phyloP scores from a whole-genome alignment of 1,139 yeast species.

The Entelexis sorbosivorans region DNA sequence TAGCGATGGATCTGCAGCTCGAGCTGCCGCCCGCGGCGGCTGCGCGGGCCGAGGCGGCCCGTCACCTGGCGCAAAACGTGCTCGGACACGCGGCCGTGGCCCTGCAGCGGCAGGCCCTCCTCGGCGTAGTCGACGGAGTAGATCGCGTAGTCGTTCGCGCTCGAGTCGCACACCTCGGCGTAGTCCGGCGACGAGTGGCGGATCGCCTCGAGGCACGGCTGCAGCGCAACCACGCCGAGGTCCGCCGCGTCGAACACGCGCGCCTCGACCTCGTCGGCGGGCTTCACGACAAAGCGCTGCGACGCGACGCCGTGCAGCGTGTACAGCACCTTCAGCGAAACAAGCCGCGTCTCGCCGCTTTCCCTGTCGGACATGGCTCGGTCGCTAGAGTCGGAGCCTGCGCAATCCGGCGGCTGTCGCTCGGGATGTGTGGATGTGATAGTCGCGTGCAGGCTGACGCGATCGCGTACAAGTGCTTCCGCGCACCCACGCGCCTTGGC shows the following conservation, averaged over 20 bases:
- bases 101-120: constrained; percentile 32
- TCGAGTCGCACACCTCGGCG: constrained; percentile 24
- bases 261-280: constrained; percentile 25
- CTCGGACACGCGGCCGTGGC: constrained; percentile 33
- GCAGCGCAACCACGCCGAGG: constrained; percentile 30
- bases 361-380: background rate
- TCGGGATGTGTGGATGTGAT: background rate
- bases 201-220: constrained; percentile 29
- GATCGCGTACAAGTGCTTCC: background rate
- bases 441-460: constrained; percentile 1
- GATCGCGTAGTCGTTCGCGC: constrained; percentile 31
- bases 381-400: background rate
- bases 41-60: constrained; percentile 9
- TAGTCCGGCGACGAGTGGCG: constrained; percentile 33
- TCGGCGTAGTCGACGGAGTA: constrained; percentile 35
- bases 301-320: constrained; percentile 29
- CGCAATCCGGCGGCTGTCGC: background rate
- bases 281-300: constrained; percentile 29
- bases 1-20: constrained; percentile 18
- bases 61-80: constrained; percentile 12
- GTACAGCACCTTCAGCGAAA: constrained; percentile 30
- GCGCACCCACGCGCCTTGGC: background rate
- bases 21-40: constrained; percentile 9
- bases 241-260: constrained; percentile 23
- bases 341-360: constrained; percentile 2